phyloP scores from a whole-genome alignment of 495 filamentous ascomycete species.

The Copromyces sp. region DNA sequence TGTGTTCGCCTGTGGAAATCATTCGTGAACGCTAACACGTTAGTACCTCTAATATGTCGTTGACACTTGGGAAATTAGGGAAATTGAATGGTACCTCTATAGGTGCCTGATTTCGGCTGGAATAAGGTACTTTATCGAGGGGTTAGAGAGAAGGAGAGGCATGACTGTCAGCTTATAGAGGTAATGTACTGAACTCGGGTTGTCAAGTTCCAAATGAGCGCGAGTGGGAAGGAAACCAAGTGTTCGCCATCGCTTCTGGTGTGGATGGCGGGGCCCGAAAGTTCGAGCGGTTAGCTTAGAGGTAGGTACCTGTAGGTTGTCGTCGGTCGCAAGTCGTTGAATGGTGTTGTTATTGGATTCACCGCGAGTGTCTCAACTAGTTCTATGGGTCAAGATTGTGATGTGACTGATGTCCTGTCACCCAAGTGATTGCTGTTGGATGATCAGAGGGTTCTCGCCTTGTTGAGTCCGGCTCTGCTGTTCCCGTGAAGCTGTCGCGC shows the following conservation, averaged over 20 bases:
- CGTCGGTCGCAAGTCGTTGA: not conserved
- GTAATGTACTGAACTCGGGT: not conserved
- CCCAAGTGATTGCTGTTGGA: not conserved
- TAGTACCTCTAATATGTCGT: too few species aligned
- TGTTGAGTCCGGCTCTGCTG: not conserved
- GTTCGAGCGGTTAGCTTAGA: not conserved
- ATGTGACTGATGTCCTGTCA: not conserved
- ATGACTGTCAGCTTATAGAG: not conserved
- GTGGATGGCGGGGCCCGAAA: not conserved
- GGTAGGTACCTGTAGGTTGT: too few species aligned
- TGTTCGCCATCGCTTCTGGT: not conserved
- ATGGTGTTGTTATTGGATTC: not conserved
- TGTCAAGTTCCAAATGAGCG: not conserved
- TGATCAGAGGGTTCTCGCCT: not conserved
- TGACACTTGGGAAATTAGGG: not conserved
- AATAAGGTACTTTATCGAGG: not conserved
- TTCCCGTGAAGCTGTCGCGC: not conserved
- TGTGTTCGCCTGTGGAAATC: not conserved
- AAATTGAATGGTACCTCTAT: too few species aligned
- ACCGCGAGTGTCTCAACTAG: not conserved
- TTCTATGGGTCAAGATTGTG: not conserved
- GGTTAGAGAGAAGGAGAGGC: not conserved
- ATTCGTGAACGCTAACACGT: not conserved
- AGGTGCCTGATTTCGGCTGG: not conserved
- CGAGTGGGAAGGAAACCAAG: not conserved